Evolutionary conservation across 78 protist species (phyloP).

Genomic region (Guillardia theta): DNA sequence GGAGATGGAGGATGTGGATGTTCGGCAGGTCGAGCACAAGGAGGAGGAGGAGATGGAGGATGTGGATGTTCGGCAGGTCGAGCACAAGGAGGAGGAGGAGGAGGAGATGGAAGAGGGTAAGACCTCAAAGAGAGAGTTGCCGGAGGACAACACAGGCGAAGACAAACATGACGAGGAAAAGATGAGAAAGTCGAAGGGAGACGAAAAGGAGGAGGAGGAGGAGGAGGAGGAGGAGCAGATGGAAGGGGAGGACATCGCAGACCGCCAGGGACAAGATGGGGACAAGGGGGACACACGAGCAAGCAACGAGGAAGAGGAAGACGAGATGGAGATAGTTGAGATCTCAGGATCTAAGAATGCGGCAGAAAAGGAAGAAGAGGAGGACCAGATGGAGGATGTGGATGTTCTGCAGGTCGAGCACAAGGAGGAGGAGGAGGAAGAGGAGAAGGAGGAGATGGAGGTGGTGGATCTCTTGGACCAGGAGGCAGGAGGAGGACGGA

Average conservation of each 20-base stretch:
- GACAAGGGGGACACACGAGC: not conserved
- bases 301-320: not conserved
- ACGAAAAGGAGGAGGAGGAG: not conserved
- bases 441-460: not conserved
- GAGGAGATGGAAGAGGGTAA: not conserved
- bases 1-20: not conserved
- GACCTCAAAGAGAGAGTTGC: not conserved
- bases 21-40: not conserved
- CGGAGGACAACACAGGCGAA: too few species aligned
- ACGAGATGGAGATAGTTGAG: not conserved
- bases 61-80: not conserved
- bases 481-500: not conserved
- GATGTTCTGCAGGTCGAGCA: too few species aligned
- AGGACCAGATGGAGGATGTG: not conserved
- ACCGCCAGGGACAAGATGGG: not conserved
- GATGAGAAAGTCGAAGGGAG: not conserved
- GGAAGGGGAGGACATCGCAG: not conserved
- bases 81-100: not conserved
- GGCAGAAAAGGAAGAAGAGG: not conserved
- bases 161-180: not conserved
- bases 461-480: not conserved
- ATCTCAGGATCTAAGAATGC: not conserved
- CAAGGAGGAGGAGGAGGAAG: not conserved
- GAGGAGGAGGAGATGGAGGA: conserved; percentile 1
- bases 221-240: not conserved